These are phyloP conservation scores for Metarhizium sp. DNA, from an alignment of 2,329 filamentous ascomycete species.

Conservation along the genomic window DNA sequence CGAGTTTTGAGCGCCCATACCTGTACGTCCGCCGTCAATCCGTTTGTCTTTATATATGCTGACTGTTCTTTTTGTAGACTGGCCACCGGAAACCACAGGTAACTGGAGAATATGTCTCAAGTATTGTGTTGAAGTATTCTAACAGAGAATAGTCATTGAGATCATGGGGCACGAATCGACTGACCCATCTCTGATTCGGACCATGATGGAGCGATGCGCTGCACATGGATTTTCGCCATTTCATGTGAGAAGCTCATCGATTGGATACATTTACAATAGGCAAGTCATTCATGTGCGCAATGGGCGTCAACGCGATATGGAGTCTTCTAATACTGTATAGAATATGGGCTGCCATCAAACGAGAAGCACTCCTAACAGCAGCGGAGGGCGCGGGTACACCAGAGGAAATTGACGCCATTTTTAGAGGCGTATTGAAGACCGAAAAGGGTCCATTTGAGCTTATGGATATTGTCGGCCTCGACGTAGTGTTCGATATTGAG, in stretches of 20 bases:
- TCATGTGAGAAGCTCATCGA: conserved; percentile 18
- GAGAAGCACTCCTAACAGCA: conserved; percentile 20
- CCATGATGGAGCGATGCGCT: conserved; percentile 17
- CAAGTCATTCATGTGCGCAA: neutral
- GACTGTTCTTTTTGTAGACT: conserved; percentile 24
- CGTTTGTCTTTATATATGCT: neutral
- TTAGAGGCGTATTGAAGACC: conserved; percentile 20
- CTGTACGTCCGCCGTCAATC: neutral
- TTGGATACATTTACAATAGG: conserved; percentile 24
- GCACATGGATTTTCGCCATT: conserved; percentile 20
- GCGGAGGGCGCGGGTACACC: conserved; percentile 20
- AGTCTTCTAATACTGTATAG: conserved; percentile 6
- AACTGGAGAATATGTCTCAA: neutral
- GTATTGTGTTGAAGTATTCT: neutral
- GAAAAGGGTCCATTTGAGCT: conserved; percentile 21
- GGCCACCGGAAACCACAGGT: conserved; percentile 22
- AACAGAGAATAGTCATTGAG: conserved; percentile 13
- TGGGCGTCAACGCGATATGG: neutral
- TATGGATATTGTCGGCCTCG: conserved; percentile 22
- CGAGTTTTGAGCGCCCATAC: conserved; percentile 34
- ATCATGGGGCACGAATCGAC: conserved; percentile 22
- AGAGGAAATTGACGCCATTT: conserved; percentile 21
- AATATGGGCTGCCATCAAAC: conserved; percentile 23
- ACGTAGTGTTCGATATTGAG: conserved; percentile 22
- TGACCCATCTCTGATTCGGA: conserved; percentile 10